Evolutionary conservation across 1,284 basidiomycete genomes (phyloP).

Genomic region (Takashimella koratensis): DNA sequence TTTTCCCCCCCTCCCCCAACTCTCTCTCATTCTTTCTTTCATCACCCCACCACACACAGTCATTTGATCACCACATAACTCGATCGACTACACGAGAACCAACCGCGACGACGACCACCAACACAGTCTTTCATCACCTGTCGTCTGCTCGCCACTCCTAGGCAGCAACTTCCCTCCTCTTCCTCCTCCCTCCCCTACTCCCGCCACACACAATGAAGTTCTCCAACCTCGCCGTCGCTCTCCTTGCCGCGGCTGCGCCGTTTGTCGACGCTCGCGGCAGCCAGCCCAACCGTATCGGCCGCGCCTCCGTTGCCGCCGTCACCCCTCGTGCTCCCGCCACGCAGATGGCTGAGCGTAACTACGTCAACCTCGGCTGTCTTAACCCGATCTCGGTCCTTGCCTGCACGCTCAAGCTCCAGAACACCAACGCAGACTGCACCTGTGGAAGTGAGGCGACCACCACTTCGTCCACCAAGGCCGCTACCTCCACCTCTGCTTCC

Average conservation of each 20-base stretch:
- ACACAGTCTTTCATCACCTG: too few species aligned
- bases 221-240: constrained; percentile 1
- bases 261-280: neutral
- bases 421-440: neutral
- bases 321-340: neutral
- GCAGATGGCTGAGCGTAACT: neutral
- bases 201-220: constrained; percentile 3
- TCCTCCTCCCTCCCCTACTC: neutral
- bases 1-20: neutral
- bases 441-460: neutral
- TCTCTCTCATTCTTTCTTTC: neutral
- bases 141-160: neutral
- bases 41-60: too few species aligned
- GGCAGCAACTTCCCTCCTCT: neutral
- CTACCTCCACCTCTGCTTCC: neutral
- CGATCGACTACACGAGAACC: too few species aligned
- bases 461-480: neutral
- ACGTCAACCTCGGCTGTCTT: neutral
- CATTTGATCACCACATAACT: too few species aligned
- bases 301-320: neutral
- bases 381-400: neutral
- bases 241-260: constrained; percentile 3
- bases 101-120: too few species aligned
- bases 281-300: neutral
- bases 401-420: neutral